Conservation (phyloP, 768 basidiomycete genomes). For the Mrakia gelida region DNA sequence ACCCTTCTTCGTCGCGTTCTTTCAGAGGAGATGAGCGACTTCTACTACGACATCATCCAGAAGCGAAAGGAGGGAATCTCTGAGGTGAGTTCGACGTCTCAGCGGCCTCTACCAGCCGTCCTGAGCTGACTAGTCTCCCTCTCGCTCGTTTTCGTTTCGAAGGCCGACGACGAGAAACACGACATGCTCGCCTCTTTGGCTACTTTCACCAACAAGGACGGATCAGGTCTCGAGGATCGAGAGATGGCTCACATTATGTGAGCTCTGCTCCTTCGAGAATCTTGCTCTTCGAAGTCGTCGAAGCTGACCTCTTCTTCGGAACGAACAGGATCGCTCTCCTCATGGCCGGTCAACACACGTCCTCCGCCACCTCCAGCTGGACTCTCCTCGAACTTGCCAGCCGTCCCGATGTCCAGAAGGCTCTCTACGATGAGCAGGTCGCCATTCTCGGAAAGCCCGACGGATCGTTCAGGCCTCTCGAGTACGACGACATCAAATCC, state of each 20-base stretch:
- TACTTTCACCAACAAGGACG: constrained; percentile 77
- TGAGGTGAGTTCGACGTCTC: constrained; percentile 51
- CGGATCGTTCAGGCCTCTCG: constrained; percentile 71
- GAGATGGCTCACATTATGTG: constrained; percentile 93
- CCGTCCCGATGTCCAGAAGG: constrained; percentile 69
- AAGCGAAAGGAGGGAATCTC: constrained; percentile 56
- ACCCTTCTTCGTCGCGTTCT: background rate
- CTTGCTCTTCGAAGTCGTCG: background rate
- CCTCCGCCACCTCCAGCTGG: constrained; percentile 90
- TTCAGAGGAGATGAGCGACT: constrained; percentile 74
- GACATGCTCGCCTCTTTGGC: constrained; percentile 91
- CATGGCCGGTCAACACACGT: constrained; percentile 99
- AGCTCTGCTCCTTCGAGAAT: background rate
- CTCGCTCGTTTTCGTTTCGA: constrained; percentile 33
- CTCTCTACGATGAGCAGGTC: constrained; percentile 84
- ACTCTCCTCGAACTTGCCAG: constrained; percentile 77
- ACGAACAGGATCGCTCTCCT: constrained; percentile 69
- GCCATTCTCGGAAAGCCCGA: constrained; percentile 71
- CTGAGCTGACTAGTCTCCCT: constrained; percentile 23
- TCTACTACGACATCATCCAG: constrained; percentile 81
- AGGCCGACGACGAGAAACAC: constrained; percentile 56
- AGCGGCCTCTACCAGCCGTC: no score
- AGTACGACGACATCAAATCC: constrained; percentile 74
- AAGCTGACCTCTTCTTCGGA: background rate
- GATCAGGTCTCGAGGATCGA: constrained; percentile 69